Conservation (phyloP, 2,329 filamentous ascomycete species). For the Penicillium sp. region DNA sequence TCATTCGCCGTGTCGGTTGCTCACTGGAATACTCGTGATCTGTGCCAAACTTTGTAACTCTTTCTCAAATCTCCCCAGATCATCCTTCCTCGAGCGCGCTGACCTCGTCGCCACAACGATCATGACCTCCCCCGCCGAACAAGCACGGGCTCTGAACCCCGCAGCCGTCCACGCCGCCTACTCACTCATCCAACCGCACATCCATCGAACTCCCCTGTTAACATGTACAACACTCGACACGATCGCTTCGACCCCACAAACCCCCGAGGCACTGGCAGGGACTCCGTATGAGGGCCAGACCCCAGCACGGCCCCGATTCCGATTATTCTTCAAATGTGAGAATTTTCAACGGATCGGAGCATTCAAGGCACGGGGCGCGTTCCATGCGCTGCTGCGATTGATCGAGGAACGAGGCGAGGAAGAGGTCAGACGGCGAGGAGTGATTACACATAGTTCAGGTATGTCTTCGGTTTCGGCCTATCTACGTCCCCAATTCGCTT, state of each 20-base stretch:
- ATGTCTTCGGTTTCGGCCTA: slow-evolving; percentile 7
- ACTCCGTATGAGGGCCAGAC: slow-evolving; percentile 53
- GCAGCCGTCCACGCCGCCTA: slow-evolving; percentile 67
- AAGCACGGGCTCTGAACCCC: slow-evolving; percentile 55
- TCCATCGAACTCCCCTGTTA: slow-evolving; percentile 78
- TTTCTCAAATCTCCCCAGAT: too few species aligned
- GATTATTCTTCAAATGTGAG: slow-evolving; percentile 92
- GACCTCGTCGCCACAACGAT: too few species aligned
- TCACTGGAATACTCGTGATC: too few species aligned
- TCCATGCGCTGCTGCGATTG: slow-evolving; percentile 72
- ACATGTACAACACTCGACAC: slow-evolving; percentile 69
- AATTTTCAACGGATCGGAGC: slow-evolving; percentile 86
- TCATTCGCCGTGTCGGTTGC: too few species aligned
- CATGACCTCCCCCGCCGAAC: slow-evolving; percentile 40
- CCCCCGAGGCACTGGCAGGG: slow-evolving; percentile 46
- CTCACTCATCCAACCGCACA: slow-evolving; percentile 63
- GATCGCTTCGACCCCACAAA: slow-evolving; percentile 67
- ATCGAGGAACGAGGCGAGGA: slow-evolving; percentile 57
- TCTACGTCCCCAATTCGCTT: too few species aligned
- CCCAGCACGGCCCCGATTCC: slow-evolving; percentile 60
- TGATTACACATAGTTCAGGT: slow-evolving; percentile 89
- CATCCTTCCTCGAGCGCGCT: too few species aligned
- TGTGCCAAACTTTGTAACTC: too few species aligned
- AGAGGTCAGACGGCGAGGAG: slow-evolving; percentile 59
- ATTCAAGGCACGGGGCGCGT: slow-evolving; percentile 87